Conservation (phyloP, 2,329 filamentous ascomycete species). For the Aquanectria penicillioides region DNA sequence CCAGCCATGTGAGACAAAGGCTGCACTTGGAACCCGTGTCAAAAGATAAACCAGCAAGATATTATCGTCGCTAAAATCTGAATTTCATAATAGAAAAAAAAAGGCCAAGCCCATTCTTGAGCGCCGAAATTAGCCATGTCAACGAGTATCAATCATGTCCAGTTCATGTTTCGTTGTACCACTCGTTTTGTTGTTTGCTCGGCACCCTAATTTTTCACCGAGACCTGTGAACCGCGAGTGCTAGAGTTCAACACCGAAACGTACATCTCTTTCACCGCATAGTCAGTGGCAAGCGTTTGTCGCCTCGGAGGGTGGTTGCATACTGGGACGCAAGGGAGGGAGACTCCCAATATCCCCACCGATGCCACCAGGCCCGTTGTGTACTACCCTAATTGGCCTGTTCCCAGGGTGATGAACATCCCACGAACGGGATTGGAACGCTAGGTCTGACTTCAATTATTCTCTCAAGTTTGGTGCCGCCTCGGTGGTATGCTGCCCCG, state of each 20-base stretch:
- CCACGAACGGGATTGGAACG: conserved; percentile 13
- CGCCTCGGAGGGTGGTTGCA: conserved; percentile 8
- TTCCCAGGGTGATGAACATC: background rate
- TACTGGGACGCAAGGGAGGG: conserved; percentile 8
- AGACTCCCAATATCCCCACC: background rate
- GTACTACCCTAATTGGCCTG: background rate
- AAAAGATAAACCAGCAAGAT: background rate
- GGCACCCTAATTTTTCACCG: no score
- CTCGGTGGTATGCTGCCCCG: conserved; percentile 8
- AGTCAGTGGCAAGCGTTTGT: background rate
- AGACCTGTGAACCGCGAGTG: no score
- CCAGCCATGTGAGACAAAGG: background rate
- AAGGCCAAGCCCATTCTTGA: no score
- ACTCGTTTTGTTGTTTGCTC: no score
- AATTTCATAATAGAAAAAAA: no score
- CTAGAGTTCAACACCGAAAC: no score
- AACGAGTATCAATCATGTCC: no score
- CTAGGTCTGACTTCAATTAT: conserved; percentile 11
- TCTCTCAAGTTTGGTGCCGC: background rate
- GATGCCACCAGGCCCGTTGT: background rate
- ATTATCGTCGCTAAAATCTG: no score
- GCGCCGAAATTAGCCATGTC: no score
- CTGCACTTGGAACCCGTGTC: background rate
- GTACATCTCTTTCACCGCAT: background rate
- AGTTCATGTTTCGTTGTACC: no score